Base-by-base conservation (phyloP, 2,329 filamentous ascomycete genomes). In the Penicillium janthinellum region DNA sequence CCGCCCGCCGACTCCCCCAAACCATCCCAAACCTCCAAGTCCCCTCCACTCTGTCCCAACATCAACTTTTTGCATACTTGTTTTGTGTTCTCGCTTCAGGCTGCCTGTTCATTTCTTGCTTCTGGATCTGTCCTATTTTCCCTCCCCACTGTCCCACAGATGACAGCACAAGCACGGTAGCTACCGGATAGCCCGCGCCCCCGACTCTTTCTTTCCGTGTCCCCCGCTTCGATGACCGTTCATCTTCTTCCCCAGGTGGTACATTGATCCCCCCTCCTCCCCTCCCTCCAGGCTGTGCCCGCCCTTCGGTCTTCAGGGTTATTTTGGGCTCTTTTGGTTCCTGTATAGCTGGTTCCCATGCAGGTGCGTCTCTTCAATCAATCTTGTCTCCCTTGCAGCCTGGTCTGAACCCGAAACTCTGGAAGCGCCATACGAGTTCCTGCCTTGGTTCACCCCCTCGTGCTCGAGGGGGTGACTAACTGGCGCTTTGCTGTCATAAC, bases 191-290 rank as follows among this genome's bases (percentile, higher is more conserved):
- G 56, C 56, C 41, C 48, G 25, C 20, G 2, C 35, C 44, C 42
- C 53, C 54, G 39, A 54, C 60, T 62, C 61, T 65, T 64, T 58
- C 61, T 64, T 67, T 54, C 59, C 58, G 60, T 61, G 53, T 66
- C 66, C 69, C 75, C 74, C 75, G 75, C 73, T 75, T 77, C 75
- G 70, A 78, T 78, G 76, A 74, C 67, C 72, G 61, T 70, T 67
- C 67, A 64, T 66, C 65, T 67, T 68, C 65, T 66, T 70, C 69
- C 68, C 69, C 41, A 54, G 39, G 73, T 72, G 72, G 70, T 75
- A 73, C 69, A 72, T 70, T 73, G 71, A 75, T 71, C 67, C 62
- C 68, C 63, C 57, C 54, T 60, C 57, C 61, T 65, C 60, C 53
- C 59, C 57, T 60, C 62, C 65, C 64, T 64, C 67, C 67, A 63